These are phyloP conservation scores for Clavispora asparagi DNA, from an alignment of 805 yeast species.

Conservation along the genomic window DNA sequence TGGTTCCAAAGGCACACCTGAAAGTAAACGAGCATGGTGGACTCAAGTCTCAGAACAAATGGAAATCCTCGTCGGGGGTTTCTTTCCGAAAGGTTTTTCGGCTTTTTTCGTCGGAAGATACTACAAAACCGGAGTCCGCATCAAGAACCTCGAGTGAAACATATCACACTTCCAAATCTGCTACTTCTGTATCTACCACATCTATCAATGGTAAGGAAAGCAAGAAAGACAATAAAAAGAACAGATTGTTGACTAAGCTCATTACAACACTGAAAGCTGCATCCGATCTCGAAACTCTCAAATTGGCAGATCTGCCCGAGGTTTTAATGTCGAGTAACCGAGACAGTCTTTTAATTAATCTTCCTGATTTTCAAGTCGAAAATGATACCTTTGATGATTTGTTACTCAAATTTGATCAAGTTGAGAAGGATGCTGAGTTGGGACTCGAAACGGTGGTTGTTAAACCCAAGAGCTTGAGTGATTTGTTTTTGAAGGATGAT, in stretches of 20 bases:
- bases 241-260: not conserved
- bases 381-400: constrained; percentile 12
- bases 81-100: not conserved
- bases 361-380: constrained; percentile 13
- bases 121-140: not conserved
- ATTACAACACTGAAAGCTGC: not conserved
- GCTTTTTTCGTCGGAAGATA: not conserved
- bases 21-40: not conserved
- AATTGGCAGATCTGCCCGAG: not conserved
- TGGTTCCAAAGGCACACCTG: not conserved
- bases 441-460: constrained; percentile 6
- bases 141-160: not conserved
- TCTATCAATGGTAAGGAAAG: not conserved
- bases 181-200: not conserved
- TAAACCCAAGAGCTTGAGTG: constrained; percentile 9
- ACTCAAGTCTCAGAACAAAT: not conserved
- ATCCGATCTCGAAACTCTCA: not conserved
- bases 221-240: not conserved
- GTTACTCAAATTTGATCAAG: constrained; percentile 13
- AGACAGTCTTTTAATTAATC: not conserved
- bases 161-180: not conserved
- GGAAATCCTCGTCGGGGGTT: not conserved
- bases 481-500: constrained; percentile 35
- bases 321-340: not conserved
- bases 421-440: constrained; percentile 13